Evolutionary conservation across 176 grass and related monocot genomes (phyloP), one percentile per base, ranked within the genome.

Genomic region (Raddia guianensis): DNA sequence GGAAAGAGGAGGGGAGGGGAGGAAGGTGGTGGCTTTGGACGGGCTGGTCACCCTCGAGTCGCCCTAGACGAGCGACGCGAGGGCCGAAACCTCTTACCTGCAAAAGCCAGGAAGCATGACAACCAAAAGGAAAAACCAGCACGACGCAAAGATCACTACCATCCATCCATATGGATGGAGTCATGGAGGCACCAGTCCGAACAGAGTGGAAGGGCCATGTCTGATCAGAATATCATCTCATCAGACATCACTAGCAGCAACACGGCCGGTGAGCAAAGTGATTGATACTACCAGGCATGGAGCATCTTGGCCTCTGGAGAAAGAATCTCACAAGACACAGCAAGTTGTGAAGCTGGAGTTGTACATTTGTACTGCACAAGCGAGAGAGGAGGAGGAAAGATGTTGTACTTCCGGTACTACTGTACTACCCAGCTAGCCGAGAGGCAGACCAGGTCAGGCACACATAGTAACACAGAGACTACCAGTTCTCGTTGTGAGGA

Each of bases 311-410:
- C 66, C 66, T 3, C 9, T 47, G 47, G 16, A 20, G 15, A 40
- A 8, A 13, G 12, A 13, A 51, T 71, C 47, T 51, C 21, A 45
- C 65, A 46, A 46, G 37, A 5, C 64, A 73, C 81, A 75, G 27
- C 27, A 27, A 27, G 27, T 27, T 27, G 27, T 27, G 27, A 27
- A 35, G 43, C 12, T 32, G 47, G 13, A 8, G 20, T 74, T 74
- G 76, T 80, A 82, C 76, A 70, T 61, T 12, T 87, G 80, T 88
- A 88, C 85, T 81, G 71, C 77, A 76, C 63, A 32, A 53, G 3
- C 37, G 37, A 40, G 64, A 27, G 27, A 27, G 27, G 27, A 27
- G 27, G 27, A 27, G 27, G 27, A 21, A 16, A n/a, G 18, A 35
- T 68, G 7, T 8, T 75, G 80, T 88, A 78, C 85, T 87, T 15